Base-by-base conservation (phyloP, 2,329 filamentous ascomycete species). In the Clarireedia paspali region DNA sequence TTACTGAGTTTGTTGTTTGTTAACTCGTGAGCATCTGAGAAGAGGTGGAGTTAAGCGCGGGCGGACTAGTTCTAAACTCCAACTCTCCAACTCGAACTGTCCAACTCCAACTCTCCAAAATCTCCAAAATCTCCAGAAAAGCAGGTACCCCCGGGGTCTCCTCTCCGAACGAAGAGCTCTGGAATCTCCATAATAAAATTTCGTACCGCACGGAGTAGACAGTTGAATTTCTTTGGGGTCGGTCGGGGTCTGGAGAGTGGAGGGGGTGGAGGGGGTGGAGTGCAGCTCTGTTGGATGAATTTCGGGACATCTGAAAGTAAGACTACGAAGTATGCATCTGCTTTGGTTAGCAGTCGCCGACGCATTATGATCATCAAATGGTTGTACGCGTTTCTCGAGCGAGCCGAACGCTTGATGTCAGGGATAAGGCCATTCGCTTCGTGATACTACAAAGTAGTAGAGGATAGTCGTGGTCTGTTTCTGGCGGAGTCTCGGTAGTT, bases 241-340 rank as follows among this genome's bases (percentile, higher is more conserved):
- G 36, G 27, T 36, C 42, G 26, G 38, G 36, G 47, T 50, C 53
- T 50, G 26, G 53, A 50, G 38, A 50, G 47, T 12, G 50, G 50
- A 47, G 50, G 27, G 46, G 27, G 46, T 20, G 20, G 20, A 20
- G 46, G 6, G 30, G n/a, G 47, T 49, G 47, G 47, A 47, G 34
- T 53, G 30, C 3, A 46, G 40, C 26, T 47, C 26, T 39, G 50
- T 36, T 47, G 50, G 50, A 24, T 46, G 15, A 36, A 24, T 26
- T 24, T 53, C 40, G 50, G 40, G n/a, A 47, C 9, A 17, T 17
- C n/a, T 17, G n/a, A 17, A 17, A 17, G n/a, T 17, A 17, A 17
- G n/a, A 17, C n/a, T 17, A 17, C 20, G 20, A 20, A 20, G 20
- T 3, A 34, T 34, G 30, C 2, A 34, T 4, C 30, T 34, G 10